phyloP scores from a whole-genome alignment of 1,284 basidiomycete genomes.

The Irpex lacteus region DNA sequence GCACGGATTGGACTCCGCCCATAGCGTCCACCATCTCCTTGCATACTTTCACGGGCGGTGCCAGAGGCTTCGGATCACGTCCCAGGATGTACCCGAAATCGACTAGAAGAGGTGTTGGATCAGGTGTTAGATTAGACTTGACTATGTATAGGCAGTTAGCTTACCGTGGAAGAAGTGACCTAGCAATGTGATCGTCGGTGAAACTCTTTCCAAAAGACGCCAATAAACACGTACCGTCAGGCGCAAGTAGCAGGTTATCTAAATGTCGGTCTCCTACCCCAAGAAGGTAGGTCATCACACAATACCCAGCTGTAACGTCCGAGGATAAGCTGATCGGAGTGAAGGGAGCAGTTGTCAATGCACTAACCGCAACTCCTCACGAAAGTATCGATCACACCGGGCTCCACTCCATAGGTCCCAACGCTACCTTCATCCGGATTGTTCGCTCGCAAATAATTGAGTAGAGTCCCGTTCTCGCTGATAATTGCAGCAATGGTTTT shows the following conservation, averaged over 20 bases:
- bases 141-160: conserved; percentile 14
- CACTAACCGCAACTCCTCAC: conserved; percentile 92
- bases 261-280: conserved; percentile 98
- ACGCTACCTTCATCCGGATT: conserved; percentile 91
- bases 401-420: conserved; percentile 90
- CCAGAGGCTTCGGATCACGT: conserved; percentile 96
- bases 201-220: not conserved
- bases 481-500: conserved; percentile 94
- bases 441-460: conserved; percentile 85
- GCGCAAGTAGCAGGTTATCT: conserved; percentile 91
- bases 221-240: conserved; percentile 67
- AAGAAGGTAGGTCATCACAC: conserved; percentile 94
- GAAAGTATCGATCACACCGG: conserved; percentile 93
- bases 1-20: conserved; percentile 91
- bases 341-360: not conserved
- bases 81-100: conserved; percentile 99
- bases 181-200: conserved; percentile 22
- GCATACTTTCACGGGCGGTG: conserved; percentile 97
- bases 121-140: not conserved
- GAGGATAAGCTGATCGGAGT: not conserved
- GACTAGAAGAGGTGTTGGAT: conserved; percentile 50
- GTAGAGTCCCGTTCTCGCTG: conserved; percentile 87
- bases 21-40: conserved; percentile 99
- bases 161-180: conserved; percentile 85
- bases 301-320: conserved; percentile 81